Base-by-base conservation (phyloP, 352 stramenopile species). In the Pythium monospermum region DNA sequence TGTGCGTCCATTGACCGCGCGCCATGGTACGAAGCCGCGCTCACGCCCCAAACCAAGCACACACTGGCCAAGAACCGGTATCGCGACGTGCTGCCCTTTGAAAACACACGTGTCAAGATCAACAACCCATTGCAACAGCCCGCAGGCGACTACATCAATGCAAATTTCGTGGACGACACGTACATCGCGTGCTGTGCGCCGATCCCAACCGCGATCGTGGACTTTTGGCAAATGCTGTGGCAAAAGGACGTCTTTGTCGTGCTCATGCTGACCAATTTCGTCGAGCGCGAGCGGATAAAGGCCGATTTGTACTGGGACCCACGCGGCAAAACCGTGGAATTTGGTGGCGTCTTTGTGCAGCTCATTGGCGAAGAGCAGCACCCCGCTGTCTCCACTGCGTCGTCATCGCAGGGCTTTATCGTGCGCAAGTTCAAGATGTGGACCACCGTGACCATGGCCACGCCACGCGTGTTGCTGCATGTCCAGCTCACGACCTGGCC, bases 201-300 rank as follows among this genome's bases (percentile, higher is more conserved):
- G 8, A 64, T 90, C 4, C 79, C 76, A 2, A 66, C 45, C 19
- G 78, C 69, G 15, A 87, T 90, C 19, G 45, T 30, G 3, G 80
- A 91, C 68, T 94, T 94, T 57, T 94, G 79, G 77, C 76, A 74
- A 56, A 94, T 91, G 83, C 49, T 90, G 2, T 91, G 78, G 80
- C 61, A 89, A 31, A 72, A 61, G 38, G 65, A 88, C 46, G 80
- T 91, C 8, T 68, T 88, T 25, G 80, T 91, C 21, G 68, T 94
- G n/a, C 73, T 91, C 50, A 94, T 94, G 80, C 80, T 94, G 30
- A 94, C 83, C 7, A 90, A 91, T 58, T 94, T 91, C 54, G 66
- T 94, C 22, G 83, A 94, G 61, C 58, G 73, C 25, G 64, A 89
- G 42, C 66, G 79, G 21, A 54, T 73, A 28, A 91, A 89, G 54